A percentile compares a stretch with the other conserved stretches of the same genome.
Conservation (phyloP, 768 basidiomycete species). For the Amanita pallidorosea region DNA sequence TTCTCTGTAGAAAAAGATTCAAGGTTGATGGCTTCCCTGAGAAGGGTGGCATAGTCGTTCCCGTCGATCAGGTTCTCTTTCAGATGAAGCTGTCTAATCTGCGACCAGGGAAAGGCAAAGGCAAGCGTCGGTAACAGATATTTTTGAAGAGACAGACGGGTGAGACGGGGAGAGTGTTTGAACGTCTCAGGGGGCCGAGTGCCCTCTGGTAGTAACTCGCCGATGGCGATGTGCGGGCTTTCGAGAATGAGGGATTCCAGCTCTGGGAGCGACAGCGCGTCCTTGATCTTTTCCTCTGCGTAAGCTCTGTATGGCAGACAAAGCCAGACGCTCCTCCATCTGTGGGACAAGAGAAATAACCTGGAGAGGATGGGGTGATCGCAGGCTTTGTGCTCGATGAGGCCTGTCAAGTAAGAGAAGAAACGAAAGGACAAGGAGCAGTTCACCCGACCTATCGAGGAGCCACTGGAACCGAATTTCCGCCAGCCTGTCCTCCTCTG, state of each 20-base stretch:
- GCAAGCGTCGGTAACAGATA: not conserved
- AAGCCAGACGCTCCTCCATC: not conserved
- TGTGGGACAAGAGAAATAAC: not conserved
- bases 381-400: not conserved
- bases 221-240: not conserved
- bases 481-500: not conserved
- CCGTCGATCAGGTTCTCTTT: conserved; percentile 1
- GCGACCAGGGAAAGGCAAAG: conserved; percentile 2
- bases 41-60: not conserved
- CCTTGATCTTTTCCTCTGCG: not conserved
- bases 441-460: not conserved
- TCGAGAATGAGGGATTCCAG: conserved; percentile 2
- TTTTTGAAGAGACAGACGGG: not conserved
- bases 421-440: conserved; percentile 1
- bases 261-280: not conserved
- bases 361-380: not conserved
- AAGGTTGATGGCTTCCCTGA: not conserved
- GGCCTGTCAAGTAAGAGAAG: not conserved
- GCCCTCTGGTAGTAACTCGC: not conserved
- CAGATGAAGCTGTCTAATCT: not conserved
- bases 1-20: not conserved
- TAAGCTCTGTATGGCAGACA: not conserved
- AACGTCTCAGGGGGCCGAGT: not conserved
- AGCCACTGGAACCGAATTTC: not conserved
- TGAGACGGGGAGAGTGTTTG: not conserved